Conservation (phyloP, 108 stramenopile genomes). For the Aurantiochytrium sp. region DNA sequence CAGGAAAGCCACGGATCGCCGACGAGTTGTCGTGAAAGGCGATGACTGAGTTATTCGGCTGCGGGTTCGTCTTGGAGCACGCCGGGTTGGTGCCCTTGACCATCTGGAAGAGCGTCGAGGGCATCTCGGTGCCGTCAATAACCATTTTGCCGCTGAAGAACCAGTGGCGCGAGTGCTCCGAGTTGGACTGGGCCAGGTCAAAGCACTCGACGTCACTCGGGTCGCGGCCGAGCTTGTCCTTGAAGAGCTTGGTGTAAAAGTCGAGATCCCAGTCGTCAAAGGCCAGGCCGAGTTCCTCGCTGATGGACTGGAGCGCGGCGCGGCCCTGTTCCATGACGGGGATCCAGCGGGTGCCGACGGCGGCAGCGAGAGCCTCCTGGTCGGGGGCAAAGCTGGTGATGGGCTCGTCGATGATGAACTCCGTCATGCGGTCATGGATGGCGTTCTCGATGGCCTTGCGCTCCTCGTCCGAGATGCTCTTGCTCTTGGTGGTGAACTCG, state of each 20-base stretch:
- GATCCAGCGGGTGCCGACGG: constrained; percentile 62
- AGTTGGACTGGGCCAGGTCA: constrained; percentile 95
- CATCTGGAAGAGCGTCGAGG: constrained; percentile 87
- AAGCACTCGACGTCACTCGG: constrained; percentile 98
- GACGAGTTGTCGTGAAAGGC: constrained; percentile 97
- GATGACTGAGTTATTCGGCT: constrained; percentile 79
- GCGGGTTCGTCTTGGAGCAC: neutral
- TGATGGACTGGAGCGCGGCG: constrained; percentile 77
- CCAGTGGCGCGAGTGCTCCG: constrained; percentile 98
- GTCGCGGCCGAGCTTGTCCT: constrained; percentile 79
- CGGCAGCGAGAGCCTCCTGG: constrained; percentile 32
- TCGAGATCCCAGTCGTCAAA: constrained; percentile 98
- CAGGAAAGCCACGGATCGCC: constrained; percentile 75
- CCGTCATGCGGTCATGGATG: constrained; percentile 97
- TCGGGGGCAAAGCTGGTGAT: constrained; percentile 67
- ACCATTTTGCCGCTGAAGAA: constrained; percentile 98
- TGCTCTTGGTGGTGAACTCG: constrained; percentile 33
- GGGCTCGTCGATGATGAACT: constrained; percentile 72
- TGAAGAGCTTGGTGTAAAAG: constrained; percentile 90
- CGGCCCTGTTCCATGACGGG: constrained; percentile 82
- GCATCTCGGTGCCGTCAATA: constrained; percentile 87
- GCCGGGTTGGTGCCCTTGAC: constrained; percentile 86
- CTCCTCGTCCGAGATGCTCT: constrained; percentile 36
- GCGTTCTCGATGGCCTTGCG: constrained; percentile 42
- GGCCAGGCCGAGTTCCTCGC: constrained; percentile 77